Evolutionary conservation across 805 yeast species (phyloP).

Genomic region (Metschnikowia cerradonensis): DNA sequence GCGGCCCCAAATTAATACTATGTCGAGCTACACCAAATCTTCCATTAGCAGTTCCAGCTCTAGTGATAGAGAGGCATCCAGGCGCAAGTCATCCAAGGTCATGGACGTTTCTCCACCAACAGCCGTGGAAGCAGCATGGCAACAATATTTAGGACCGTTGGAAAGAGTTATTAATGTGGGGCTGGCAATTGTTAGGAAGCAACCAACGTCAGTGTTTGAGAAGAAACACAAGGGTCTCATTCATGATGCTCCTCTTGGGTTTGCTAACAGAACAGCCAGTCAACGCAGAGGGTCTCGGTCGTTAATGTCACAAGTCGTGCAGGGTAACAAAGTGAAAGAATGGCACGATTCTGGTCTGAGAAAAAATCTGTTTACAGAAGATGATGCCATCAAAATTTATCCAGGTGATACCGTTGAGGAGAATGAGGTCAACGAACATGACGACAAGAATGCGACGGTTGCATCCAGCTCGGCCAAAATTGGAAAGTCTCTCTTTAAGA

Average conservation of each 20-base stretch:
- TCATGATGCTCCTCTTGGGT: slow-evolving; percentile 56
- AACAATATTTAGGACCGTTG: slow-evolving; percentile 48
- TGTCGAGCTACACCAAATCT: slow-evolving; percentile 21
- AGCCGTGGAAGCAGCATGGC: slow-evolving; percentile 58
- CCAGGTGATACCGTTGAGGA: slow-evolving; percentile 2
- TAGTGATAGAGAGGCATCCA: slow-evolving; percentile 8
- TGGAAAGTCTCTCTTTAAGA: slow-evolving; percentile 21
- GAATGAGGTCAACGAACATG: slow-evolving; percentile 7
- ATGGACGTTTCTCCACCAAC: slow-evolving; percentile 45
- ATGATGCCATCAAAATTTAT: slow-evolving; percentile 14
- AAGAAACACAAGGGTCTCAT: slow-evolving; percentile 53
- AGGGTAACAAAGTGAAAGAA: slow-evolving; percentile 23
- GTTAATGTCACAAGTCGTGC: slow-evolving; percentile 38
- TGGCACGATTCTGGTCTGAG: slow-evolving; percentile 4
- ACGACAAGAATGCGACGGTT: slow-evolving; percentile 7
- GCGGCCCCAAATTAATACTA: slow-evolving; percentile 45
- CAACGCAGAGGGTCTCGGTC: slow-evolving; percentile 19
- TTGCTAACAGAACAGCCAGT: slow-evolving; percentile 19
- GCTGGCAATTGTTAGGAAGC: slow-evolving; percentile 32
- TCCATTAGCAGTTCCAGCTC: slow-evolving; percentile 14
- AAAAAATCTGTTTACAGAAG: slow-evolving; percentile 6
- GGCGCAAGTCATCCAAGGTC: slow-evolving; percentile 24
- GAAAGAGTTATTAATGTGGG: slow-evolving; percentile 47
- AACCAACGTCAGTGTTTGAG: slow-evolving; percentile 49
- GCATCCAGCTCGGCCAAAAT: slow-evolving; percentile 11